Evolutionary conservation across 805 yeast species (phyloP).

Genomic region (Peterozyma toletana): DNA sequence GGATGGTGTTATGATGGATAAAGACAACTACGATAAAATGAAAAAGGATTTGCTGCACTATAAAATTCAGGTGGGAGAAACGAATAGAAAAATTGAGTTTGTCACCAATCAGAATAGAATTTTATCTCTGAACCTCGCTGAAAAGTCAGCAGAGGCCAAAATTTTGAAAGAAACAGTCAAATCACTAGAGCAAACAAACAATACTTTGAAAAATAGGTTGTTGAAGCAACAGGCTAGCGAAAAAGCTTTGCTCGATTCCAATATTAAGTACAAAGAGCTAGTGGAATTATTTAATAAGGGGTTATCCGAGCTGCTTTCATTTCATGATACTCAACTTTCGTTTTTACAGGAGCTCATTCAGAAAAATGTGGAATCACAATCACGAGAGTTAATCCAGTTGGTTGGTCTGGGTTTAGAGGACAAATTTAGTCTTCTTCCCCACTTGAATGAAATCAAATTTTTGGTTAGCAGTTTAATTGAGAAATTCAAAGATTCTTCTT

Average conservation of each 20-base stretch:
- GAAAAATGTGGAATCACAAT: conserved; percentile 10
- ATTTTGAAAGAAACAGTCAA: conserved; percentile 14
- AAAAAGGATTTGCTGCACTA: conserved; percentile 40
- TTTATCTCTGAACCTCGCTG: conserved; percentile 11
- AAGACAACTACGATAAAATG: conserved; percentile 46
- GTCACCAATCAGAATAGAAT: conserved; percentile 28
- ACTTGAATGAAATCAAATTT: conserved; percentile 5
- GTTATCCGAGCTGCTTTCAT: conserved; percentile 14
- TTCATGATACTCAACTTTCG: conserved; percentile 10
- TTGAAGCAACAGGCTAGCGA: conserved; percentile 24
- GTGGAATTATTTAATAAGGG: conserved; percentile 22
- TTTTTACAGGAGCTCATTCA: conserved; percentile 13
- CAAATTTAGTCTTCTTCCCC: neutral
- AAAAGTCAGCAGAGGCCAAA: conserved; percentile 15
- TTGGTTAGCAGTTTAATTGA: conserved; percentile 10
- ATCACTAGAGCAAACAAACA: conserved; percentile 15
- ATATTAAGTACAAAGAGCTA: conserved; percentile 22
- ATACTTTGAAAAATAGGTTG: conserved; percentile 20
- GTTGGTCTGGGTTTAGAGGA: conserved; percentile 2
- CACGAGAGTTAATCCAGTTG: conserved; percentile 7
- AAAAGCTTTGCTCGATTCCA: conserved; percentile 20
- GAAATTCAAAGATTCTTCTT: conserved; percentile 12
- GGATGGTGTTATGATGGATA: conserved; percentile 62
- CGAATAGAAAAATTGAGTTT: conserved; percentile 31
- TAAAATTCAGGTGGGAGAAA: conserved; percentile 43